phyloP scores from a whole-genome alignment of 441 rosid species.

The Rhodomyrtus psidioides region DNA sequence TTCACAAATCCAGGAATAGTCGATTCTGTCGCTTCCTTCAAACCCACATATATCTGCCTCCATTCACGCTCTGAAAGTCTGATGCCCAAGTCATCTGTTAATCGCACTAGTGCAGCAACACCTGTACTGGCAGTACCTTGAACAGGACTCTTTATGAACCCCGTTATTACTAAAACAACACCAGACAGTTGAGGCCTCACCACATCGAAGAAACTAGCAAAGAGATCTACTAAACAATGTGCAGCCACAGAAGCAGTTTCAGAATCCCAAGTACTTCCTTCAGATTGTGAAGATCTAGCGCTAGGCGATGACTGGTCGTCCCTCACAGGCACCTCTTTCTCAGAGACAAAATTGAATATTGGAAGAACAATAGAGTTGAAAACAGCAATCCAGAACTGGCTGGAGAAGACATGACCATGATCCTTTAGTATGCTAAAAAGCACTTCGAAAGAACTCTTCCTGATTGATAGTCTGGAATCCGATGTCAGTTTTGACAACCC shows the following conservation, averaged over 20 bases:
- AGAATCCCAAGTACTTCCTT: slow-evolving; percentile 67
- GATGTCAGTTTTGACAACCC: slow-evolving; percentile 82
- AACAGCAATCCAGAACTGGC: slow-evolving; percentile 56
- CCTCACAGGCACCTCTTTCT: slow-evolving; percentile 30
- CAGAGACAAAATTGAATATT: slow-evolving; percentile 40
- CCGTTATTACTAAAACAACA: slow-evolving; percentile 62
- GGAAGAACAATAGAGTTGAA: slow-evolving; percentile 60
- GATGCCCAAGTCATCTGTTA: slow-evolving; percentile 62
- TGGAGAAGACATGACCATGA: slow-evolving; percentile 89
- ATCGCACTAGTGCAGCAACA: slow-evolving; percentile 54
- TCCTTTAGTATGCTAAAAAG: slow-evolving; percentile 93
- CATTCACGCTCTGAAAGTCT: slow-evolving; percentile 76
- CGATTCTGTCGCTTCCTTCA: slow-evolving; percentile 70
- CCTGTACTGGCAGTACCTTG: slow-evolving; percentile 87
- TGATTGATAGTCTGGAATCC: slow-evolving; percentile 74
- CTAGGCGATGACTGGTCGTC: slow-evolving; percentile 37
- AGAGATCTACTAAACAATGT: slow-evolving; percentile 68
- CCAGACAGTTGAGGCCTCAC: slow-evolving; percentile 55
- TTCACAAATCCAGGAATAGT: slow-evolving; percentile 61
- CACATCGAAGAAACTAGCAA: slow-evolving; percentile 46
- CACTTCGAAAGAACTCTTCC: slow-evolving; percentile 86
- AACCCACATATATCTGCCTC: slow-evolving; percentile 52
- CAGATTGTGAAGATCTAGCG: slow-evolving; percentile 32
- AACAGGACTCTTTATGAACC: slow-evolving; percentile 62
- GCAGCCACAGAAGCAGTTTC: slow-evolving; percentile 71